phyloP scores from a whole-genome alignment of 2,329 filamentous ascomycete species.

The Ophidiomyces ophidiicola region DNA sequence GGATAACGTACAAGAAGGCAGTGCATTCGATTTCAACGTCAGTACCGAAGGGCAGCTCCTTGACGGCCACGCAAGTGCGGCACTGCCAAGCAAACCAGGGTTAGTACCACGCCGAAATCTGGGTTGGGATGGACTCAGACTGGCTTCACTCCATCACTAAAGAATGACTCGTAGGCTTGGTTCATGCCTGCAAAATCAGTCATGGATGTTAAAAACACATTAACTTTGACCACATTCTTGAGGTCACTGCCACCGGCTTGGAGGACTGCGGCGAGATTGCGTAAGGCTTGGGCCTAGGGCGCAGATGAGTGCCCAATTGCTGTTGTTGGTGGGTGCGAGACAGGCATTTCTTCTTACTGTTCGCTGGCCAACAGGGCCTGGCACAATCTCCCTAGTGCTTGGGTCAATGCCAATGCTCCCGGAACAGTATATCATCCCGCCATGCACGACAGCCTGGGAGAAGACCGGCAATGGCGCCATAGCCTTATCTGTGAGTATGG shows the following conservation, averaged over 20 bases:
- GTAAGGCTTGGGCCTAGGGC: conserved; percentile 39
- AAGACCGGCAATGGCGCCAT: conserved; percentile 45
- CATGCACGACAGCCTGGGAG: conserved; percentile 49
- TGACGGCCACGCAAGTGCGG: conserved; percentile 16
- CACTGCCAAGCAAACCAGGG: conserved; percentile 39
- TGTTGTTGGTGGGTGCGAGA: background rate
- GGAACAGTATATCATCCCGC: conserved; percentile 60
- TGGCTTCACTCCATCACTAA: conserved; percentile 12
- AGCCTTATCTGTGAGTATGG: conserved; percentile 38
- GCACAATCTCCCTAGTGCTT: conserved; percentile 41
- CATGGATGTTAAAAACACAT: conserved; percentile 55
- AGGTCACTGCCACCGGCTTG: conserved; percentile 48
- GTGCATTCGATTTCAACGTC: conserved; percentile 33
- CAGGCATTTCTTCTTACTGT: conserved; percentile 9
- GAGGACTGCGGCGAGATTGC: conserved; percentile 49
- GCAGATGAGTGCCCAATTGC: too few species aligned
- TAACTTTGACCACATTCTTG: conserved; percentile 53
- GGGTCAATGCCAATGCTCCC: conserved; percentile 50
- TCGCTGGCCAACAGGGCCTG: conserved; percentile 33
- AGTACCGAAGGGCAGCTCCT: conserved; percentile 11
- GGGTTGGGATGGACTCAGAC: conserved; percentile 1
- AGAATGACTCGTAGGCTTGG: conserved; percentile 62
- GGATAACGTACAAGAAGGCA: conserved; percentile 47
- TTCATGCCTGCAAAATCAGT: conserved; percentile 66
- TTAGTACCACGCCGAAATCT: background rate